These are phyloP conservation scores for Aureobasidium sp. DNA, from an alignment of 2,329 filamentous ascomycete genomes.

Conservation along the genomic window DNA sequence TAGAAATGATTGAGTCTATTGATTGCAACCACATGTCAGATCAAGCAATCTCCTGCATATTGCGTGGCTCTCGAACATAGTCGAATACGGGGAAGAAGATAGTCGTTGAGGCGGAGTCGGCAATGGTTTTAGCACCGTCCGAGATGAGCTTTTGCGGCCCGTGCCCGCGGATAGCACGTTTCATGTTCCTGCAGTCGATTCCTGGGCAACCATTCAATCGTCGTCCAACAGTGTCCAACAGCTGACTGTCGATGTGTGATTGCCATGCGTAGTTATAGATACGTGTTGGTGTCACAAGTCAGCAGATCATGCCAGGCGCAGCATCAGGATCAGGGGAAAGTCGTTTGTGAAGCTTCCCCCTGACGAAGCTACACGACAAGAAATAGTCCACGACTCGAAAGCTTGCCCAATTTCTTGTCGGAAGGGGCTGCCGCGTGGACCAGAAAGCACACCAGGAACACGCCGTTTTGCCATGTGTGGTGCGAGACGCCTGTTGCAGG, in stretches of 20 bases:
- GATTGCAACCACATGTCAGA: neutral
- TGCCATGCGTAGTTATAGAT: neutral
- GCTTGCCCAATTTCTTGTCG: slow-evolving; percentile 24
- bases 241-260: neutral
- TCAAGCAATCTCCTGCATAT: neutral
- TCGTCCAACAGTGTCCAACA: neutral
- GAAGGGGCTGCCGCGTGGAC: slow-evolving; percentile 5
- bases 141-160: neutral
- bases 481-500: slow-evolving; percentile 11
- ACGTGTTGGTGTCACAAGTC: neutral
- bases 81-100: slow-evolving; percentile 6
- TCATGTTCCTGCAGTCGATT: neutral
- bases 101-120: slow-evolving; percentile 6
- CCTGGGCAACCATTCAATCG: neutral
- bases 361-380: neutral
- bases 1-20: too few species aligned
- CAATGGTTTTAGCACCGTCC: neutral
- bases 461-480: neutral
- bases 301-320: neutral
- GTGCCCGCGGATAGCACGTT: neutral
- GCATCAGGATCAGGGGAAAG: neutral
- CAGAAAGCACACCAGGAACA: slow-evolving; percentile 4
- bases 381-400: slow-evolving; percentile 18
- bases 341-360: neutral
- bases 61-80: neutral